Conservation (phyloP, 2,329 filamentous ascomycete species). For the Fonsecaea pedrosoi region DNA sequence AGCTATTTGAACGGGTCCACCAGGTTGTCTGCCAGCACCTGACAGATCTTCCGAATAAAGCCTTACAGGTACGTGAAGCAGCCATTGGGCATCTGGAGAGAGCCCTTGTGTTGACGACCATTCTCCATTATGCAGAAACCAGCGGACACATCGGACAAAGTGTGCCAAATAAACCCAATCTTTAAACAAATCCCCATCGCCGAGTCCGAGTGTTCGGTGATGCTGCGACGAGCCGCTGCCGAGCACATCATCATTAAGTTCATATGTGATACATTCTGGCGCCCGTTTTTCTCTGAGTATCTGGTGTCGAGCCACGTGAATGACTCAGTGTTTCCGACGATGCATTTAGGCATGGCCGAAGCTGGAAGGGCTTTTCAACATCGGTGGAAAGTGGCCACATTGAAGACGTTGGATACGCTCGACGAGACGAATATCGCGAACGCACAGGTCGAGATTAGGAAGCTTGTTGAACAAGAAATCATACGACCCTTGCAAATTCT, state of each 20-base stretch:
- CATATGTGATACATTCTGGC: slow-evolving; percentile 13
- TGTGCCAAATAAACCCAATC: not conserved
- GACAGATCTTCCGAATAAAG: not conserved
- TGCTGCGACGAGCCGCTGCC: slow-evolving; percentile 9
- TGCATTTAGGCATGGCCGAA: slow-evolving; percentile 10
- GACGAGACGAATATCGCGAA: slow-evolving; percentile 8
- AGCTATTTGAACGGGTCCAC: slow-evolving; percentile 7
- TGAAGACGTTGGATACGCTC: slow-evolving; percentile 14
- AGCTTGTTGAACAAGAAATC: not conserved
- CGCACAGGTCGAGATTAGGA: not conserved
- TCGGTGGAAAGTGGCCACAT: slow-evolving; percentile 19
- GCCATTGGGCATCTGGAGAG: slow-evolving; percentile 2
- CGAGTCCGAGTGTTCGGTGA: slow-evolving; percentile 8
- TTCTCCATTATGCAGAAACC: slow-evolving; percentile 1
- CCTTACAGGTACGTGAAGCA: slow-evolving; percentile 4
- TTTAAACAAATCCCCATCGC: slow-evolving; percentile 14
- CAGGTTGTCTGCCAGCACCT: not conserved
- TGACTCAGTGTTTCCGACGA: slow-evolving; percentile 1
- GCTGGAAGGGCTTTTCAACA: slow-evolving; percentile 17
- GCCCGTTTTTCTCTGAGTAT: slow-evolving; percentile 17
- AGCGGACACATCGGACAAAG: slow-evolving; percentile 8
- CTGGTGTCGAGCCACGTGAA: not conserved
- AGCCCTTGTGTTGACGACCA: slow-evolving; percentile 1
- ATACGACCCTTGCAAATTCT: not conserved
- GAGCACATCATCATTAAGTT: slow-evolving; percentile 10